Conservation (phyloP, 1,284 basidiomycete genomes). For the Ganoderma lingzhi region DNA sequence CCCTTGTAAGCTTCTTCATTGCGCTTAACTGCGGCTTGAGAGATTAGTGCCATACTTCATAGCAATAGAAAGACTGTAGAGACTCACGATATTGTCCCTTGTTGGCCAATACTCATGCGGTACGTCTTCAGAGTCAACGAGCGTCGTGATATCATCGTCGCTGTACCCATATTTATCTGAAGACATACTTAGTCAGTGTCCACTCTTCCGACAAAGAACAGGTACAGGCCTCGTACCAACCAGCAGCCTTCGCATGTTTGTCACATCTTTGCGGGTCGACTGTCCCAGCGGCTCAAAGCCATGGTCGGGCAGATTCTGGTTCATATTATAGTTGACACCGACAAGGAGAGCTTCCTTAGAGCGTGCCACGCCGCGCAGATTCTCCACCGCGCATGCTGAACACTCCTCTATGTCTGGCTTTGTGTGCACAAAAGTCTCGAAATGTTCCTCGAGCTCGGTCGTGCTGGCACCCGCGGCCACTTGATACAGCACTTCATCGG, state of each 20-base stretch:
- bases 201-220: too few relatives aligned
- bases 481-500: too few relatives aligned
- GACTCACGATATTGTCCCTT: conserved; percentile 31
- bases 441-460: too few relatives aligned
- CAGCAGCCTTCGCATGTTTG: conserved; percentile 19
- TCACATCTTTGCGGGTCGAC: conserved; percentile 25
- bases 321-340: conserved; percentile 13
- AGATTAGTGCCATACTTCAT: neutral
- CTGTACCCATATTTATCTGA: conserved; percentile 19
- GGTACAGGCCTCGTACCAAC: conserved; percentile 5
- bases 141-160: conserved; percentile 24
- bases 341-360: conserved; percentile 20
- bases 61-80: neutral
- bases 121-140: conserved; percentile 26
- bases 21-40: conserved; percentile 20
- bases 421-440: too few relatives aligned
- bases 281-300: conserved; percentile 7
- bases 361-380: too few relatives aligned
- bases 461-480: too few relatives aligned
- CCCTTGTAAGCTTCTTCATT: conserved; percentile 32
- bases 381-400: too few relatives aligned
- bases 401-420: too few relatives aligned
- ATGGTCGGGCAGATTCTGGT: conserved; percentile 6
- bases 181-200: neutral
- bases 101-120: conserved; percentile 24